Base-by-base conservation (phyloP, 2,329 filamentous ascomycete species). In the Fusarium sp. region DNA sequence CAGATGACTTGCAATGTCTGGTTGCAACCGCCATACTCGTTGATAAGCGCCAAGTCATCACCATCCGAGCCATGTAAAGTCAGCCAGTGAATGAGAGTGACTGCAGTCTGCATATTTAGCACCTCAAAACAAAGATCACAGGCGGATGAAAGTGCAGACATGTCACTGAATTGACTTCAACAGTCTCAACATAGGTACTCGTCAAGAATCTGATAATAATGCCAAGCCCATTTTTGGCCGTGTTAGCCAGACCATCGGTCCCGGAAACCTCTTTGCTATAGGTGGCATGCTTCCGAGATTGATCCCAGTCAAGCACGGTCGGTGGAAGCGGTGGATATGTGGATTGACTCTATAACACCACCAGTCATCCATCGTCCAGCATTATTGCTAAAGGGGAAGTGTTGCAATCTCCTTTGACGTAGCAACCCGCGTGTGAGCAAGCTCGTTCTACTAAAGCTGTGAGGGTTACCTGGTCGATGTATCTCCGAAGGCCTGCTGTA, bases 291-390 rank as follows among this genome's bases (percentile, higher is more conserved):
- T 65, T 58, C 60, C 48, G 49, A 63, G 51, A 58, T 58, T 37
- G 64, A 70, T 58, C 57, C 61, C 47, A 55, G 70, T 54, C 54
- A 53, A 52, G 45, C 45, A 47, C 22, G 56, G 52, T 56, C 59
- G 73, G 74, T 72, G 72, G 66, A 56, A 65, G 67, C 74, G 72
- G 74, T 75, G 73, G 64, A 22, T 18, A 62, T 56, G 63, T 62
- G 60, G 58, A 54, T 29, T 57, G 57, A 44, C 56, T 51, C 56
- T 61, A 29, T 41, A 44, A 47, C 32, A 64, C 48, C 34, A 62
- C 67, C 58, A 37, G 55, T 67, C 40, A 30, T 46, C 41, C 60
- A 66, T 34, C 45, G 22, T 37, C 55, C 55, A 61, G 62, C 53
- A 49, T 24, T 30, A 53, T 47, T 67, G 55, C 58, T 44, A 69